These are phyloP conservation scores for Malassezia arunalokei DNA, from an alignment of 1,284 basidiomycete genomes.

Conservation along the genomic window DNA sequence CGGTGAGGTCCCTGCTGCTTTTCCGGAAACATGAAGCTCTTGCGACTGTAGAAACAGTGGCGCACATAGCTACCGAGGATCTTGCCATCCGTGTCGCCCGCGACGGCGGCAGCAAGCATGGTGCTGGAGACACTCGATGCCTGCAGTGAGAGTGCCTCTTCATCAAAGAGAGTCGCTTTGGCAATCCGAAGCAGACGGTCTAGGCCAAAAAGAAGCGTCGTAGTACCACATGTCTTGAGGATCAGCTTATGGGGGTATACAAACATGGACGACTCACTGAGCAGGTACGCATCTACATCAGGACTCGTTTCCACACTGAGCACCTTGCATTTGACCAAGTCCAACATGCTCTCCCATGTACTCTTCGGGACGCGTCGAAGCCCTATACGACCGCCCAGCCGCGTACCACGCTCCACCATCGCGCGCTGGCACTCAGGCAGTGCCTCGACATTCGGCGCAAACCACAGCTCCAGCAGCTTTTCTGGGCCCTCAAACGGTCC, in stretches of 20 bases:
- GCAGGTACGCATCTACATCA: slow-evolving; percentile 84
- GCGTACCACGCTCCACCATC: slow-evolving; percentile 18
- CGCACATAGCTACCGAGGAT: slow-evolving; percentile 30
- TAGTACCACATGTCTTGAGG: slow-evolving; percentile 97
- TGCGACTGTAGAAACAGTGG: slow-evolving; percentile 77
- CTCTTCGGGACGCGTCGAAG: slow-evolving; percentile 63
- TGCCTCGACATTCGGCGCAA: slow-evolving; percentile 54
- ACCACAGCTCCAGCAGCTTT: slow-evolving; percentile 97
- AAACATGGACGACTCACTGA: slow-evolving; percentile 96
- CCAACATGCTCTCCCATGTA: slow-evolving; percentile 93
- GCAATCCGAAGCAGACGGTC: slow-evolving; percentile 52
- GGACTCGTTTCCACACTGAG: slow-evolving; percentile 74
- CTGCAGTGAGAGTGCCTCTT: slow-evolving; percentile 17
- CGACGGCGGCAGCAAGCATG: slow-evolving; percentile 10
- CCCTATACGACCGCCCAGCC: slow-evolving; percentile 49
- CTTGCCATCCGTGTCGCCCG: slow-evolving; percentile 5
- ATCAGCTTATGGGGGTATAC: slow-evolving; percentile 91
- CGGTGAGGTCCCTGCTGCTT: slow-evolving; percentile 83
- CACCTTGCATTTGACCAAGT: slow-evolving; percentile 92
- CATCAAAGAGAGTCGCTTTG: slow-evolving; percentile 67
- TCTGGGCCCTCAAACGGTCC: slow-evolving; percentile 56
- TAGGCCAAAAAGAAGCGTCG: slow-evolving; percentile 78
- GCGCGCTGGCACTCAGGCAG: slow-evolving; percentile 45
- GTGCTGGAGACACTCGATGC: slow-evolving; percentile 49
- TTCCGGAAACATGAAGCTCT: slow-evolving; percentile 99